Evolutionary conservation across 176 grass and related monocot species (phyloP).

Genomic region (Rhynchospora tenuis): DNA sequence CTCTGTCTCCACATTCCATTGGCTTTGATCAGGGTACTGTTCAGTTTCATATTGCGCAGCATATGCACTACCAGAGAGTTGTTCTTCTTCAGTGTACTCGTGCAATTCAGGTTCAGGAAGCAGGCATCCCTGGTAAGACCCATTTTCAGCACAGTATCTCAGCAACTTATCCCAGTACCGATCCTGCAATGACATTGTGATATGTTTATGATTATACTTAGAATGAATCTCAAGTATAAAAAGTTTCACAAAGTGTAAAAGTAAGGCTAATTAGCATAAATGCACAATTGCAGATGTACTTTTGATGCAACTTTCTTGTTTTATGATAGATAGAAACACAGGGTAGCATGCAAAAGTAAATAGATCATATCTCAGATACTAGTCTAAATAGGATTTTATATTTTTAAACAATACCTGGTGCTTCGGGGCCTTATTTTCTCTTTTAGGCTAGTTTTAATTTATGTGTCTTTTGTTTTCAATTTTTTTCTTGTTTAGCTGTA

Average conservation of each 20-base stretch:
- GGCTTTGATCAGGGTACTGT: constrained; percentile 9
- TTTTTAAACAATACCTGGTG: too few relatives aligned
- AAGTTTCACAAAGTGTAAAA: background rate
- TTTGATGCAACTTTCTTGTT: background rate
- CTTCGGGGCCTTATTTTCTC: too few relatives aligned
- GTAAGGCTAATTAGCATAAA: background rate
- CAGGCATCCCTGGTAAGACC: constrained; percentile 77
- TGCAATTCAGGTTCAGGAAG: constrained; percentile 50
- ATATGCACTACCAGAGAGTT: background rate
- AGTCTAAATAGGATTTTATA: background rate
- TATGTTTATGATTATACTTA: background rate
- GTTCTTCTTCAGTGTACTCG: constrained; percentile 33
- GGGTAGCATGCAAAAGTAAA: background rate
- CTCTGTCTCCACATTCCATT: constrained; percentile 23
- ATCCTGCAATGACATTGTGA: constrained; percentile 50
- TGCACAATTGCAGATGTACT: background rate
- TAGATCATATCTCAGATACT: background rate
- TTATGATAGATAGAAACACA: background rate
- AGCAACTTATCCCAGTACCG: constrained; percentile 76
- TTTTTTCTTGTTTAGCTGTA: too few relatives aligned
- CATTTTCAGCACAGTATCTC: constrained; percentile 71
- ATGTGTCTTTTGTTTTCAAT: too few relatives aligned
- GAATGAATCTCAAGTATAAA: constrained; percentile 5
- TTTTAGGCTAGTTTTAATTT: too few relatives aligned
- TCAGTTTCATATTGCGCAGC: background rate